phyloP scores from a whole-genome alignment of 805 yeast genomes.

The Sungouiozyma intestinalis region DNA sequence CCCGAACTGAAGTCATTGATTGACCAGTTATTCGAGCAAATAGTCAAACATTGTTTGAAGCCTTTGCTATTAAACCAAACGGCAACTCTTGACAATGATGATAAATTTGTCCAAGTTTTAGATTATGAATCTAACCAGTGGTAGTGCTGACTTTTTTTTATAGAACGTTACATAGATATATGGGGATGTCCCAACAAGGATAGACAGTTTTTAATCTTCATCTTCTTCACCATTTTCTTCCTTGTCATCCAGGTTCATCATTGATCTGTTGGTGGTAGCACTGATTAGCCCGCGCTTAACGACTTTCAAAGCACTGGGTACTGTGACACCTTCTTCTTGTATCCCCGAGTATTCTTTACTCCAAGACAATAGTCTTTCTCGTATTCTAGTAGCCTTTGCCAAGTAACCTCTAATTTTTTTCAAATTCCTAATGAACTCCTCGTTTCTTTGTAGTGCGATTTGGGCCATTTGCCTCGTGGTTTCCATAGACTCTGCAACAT shows the following conservation, averaged over 20 bases:
- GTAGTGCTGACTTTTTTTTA: conserved; percentile 19
- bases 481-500: conserved; percentile 33
- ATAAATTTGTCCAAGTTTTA: conserved; percentile 32
- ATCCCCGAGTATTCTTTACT: conserved; percentile 73
- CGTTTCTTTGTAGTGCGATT: conserved; percentile 70
- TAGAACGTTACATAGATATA: not conserved
- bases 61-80: conserved; percentile 34
- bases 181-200: not conserved
- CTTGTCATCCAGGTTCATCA: conserved; percentile 7
- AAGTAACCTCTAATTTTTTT: conserved; percentile 64
- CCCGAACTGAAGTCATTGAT: conserved; percentile 56
- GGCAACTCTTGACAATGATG: conserved; percentile 1
- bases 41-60: conserved; percentile 37
- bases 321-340: conserved; percentile 36
- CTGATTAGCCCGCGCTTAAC: conserved; percentile 30
- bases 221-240: conserved; percentile 4
- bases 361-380: conserved; percentile 67
- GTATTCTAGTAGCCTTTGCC: conserved; percentile 66
- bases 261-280: conserved; percentile 27
- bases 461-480: conserved; percentile 64
- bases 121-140: conserved; percentile 29
- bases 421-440: conserved; percentile 77
- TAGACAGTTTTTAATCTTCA: not conserved
- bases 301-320: conserved; percentile 28
- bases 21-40: conserved; percentile 51